Evolutionary conservation across 2,329 filamentous ascomycete genomes (phyloP), one percentile per base, ranked within the genome.

Genomic region (Aspergillus niger): DNA sequence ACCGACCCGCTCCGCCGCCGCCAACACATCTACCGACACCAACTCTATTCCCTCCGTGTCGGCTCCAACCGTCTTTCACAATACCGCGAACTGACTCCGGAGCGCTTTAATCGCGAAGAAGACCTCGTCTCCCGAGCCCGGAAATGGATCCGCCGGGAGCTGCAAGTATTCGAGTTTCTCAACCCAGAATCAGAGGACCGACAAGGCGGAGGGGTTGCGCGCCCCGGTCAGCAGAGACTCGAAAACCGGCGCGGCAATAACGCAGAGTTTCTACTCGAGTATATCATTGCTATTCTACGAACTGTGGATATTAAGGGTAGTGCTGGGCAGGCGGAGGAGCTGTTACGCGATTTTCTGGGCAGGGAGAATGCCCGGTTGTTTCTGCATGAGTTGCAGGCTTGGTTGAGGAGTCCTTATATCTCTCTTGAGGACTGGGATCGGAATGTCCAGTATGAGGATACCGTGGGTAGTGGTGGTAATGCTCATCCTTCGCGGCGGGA

Each of bases 251-350:
- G 85, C 43, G 83, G 83, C 5, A 88, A 85, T 65, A 94, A 93
- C 69, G 86, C 89, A 7, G 92, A 96, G 70, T 96, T 93, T 63
- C 76, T 97, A 10, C 83, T 97, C 8, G 91, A 96, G 70, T 97
- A 96, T 73, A 86, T 96, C 56, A 78, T 97, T 43, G 89, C 90
- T 8, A 90, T 97, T 22, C 77, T 97, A 60, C 93, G 91, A 73
- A 91, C 87, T 0, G 86, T 95, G 15, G 92, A 97, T 70, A 82
- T 93, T 4, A 92, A 92, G 75, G 90, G 87, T 3, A 91, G 89
- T 63, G 84, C 84, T 41, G 92, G 92, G 0, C 86, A 91, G 68
- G 91, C 92, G 0, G 91, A 95, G 72, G 87, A 91, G 44, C 83
- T 97, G 76, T 74, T 97, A 39, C 80, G 85, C 22, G 91, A 95